Percentiles rank a stretch among this genome's conserved stretches.
Conservation (phyloP, 2,329 filamentous ascomycete genomes). For the Alternaria metachromatica region DNA sequence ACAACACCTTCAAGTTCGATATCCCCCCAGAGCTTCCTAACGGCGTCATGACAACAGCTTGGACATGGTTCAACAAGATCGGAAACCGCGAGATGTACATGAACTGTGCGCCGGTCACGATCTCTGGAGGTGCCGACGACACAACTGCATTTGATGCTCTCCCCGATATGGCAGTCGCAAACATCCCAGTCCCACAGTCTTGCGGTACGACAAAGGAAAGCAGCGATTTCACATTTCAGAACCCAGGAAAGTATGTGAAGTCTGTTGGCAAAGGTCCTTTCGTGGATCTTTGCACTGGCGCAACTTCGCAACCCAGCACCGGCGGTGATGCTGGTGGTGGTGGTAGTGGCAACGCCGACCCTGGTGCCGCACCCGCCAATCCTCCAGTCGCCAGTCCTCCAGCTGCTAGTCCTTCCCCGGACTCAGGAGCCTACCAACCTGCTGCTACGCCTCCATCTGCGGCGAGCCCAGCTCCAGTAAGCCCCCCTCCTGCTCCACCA, state of each 20-base stretch:
- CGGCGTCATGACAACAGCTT: constrained; percentile 79
- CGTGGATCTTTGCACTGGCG: constrained; percentile 31
- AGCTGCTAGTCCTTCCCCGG: background rate
- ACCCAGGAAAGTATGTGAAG: constrained; percentile 65
- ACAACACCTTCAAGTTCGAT: constrained; percentile 31
- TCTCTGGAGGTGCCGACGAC: constrained; percentile 62
- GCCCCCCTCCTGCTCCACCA: constrained; percentile 7
- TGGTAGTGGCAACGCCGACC: background rate
- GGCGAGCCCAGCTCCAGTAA: background rate
- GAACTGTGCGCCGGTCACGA: constrained; percentile 81
- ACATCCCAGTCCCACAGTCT: constrained; percentile 54
- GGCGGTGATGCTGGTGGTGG: constrained; percentile 3
- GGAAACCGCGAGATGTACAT: constrained; percentile 97
- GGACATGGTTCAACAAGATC: constrained; percentile 90
- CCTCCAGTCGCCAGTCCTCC: background rate
- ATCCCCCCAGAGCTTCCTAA: constrained; percentile 76
- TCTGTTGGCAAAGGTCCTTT: constrained; percentile 32
- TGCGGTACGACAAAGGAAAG: constrained; percentile 61
- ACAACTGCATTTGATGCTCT: constrained; percentile 62
- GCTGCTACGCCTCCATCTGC: constrained; percentile 3
- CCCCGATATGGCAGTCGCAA: constrained; percentile 77
- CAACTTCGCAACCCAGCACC: background rate
- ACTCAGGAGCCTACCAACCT: background rate
- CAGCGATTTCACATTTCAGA: constrained; percentile 61
- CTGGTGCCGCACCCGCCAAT: background rate